Percentiles rank a stretch among this genome's conserved stretches.
phyloP scores from a whole-genome alignment of 1,284 basidiomycete species.

The Pseudozyma sp. region DNA sequence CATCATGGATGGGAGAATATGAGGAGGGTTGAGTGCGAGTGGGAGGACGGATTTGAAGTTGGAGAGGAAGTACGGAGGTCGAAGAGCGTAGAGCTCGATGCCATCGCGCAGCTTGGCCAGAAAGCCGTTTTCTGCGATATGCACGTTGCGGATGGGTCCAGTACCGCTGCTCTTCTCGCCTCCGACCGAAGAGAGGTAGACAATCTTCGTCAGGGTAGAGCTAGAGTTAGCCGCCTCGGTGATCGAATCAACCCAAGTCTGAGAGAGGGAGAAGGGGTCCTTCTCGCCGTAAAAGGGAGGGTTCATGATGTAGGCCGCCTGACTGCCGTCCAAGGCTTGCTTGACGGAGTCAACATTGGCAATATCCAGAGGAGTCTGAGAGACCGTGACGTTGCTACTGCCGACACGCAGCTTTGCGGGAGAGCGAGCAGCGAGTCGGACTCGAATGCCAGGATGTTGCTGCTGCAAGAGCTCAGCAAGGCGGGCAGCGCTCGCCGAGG shows the following conservation, averaged over 20 bases:
- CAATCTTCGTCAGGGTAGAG: slow-evolving; percentile 20
- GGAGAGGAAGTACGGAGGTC: slow-evolving; percentile 16
- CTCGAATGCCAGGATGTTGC: slow-evolving; percentile 17
- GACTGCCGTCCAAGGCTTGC: slow-evolving; percentile 24
- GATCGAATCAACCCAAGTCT: slow-evolving; percentile 11
- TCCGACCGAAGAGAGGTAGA: slow-evolving; percentile 31
- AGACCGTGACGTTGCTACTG: slow-evolving; percentile 11
- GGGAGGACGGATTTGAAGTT: slow-evolving; percentile 22
- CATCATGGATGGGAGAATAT: slow-evolving; percentile 26
- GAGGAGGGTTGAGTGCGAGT: slow-evolving; percentile 23
- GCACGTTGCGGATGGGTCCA: slow-evolving; percentile 16
- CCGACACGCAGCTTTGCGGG: slow-evolving; percentile 18
- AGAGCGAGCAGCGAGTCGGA: slow-evolving; percentile 24
- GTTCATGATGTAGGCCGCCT: slow-evolving; percentile 34
- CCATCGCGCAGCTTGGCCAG: slow-evolving; percentile 18
- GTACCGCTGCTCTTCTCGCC: slow-evolving; percentile 16
- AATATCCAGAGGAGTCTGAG: slow-evolving; percentile 17
- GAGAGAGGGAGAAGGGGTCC: slow-evolving; percentile 11
- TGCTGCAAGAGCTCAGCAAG: slow-evolving; percentile 18
- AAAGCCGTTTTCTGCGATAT: slow-evolving; percentile 19
- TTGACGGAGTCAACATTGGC: slow-evolving; percentile 15
- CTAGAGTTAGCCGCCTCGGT: slow-evolving; percentile 23
- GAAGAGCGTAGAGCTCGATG: slow-evolving; percentile 14
- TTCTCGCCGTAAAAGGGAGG: slow-evolving; percentile 17
- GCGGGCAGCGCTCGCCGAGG: slow-evolving; percentile 14